phyloP scores from a whole-genome alignment of 129 eudicot species.

The Kitagawia praeruptora region DNA sequence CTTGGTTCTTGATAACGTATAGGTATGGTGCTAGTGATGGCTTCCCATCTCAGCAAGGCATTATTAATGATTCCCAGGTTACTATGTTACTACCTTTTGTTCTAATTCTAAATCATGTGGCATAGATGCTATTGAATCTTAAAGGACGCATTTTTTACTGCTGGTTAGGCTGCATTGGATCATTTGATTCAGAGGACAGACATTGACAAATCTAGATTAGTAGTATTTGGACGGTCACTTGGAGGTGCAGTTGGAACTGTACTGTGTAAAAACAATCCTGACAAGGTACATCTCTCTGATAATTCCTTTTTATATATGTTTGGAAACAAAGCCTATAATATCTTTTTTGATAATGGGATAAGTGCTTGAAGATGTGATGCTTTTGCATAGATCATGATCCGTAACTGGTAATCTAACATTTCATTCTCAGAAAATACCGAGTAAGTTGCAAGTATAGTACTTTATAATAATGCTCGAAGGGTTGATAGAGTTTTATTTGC shows the following conservation, averaged over 20 bases:
- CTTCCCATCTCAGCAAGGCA: constrained; percentile 90
- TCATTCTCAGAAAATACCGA: not conserved
- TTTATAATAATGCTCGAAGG: not conserved
- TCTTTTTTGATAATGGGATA: not conserved
- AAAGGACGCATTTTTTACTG: constrained; percentile 1
- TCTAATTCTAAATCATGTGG: not conserved
- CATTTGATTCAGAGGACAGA: constrained; percentile 85
- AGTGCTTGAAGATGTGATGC: not conserved
- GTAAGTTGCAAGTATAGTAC: not conserved
- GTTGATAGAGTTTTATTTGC: not conserved
- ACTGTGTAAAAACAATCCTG: constrained; percentile 76
- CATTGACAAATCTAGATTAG: constrained; percentile 78
- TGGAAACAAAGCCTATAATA: not conserved
- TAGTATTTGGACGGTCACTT: constrained; percentile 93
- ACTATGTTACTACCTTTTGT: not conserved
- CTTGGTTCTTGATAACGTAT: constrained; percentile 15
- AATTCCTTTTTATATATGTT: constrained; percentile 2
- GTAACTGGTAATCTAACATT: not conserved
- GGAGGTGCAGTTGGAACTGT: constrained; percentile 95
- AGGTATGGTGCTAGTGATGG: constrained; percentile 99
- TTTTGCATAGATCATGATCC: not conserved
- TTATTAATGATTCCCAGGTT: constrained; percentile 95
- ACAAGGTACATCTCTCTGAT: constrained; percentile 45
- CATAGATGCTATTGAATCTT: constrained; percentile 1
- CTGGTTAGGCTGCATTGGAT: constrained; percentile 75